Conservation (phyloP, 768 basidiomycete species). For the Boletus barrowsii region DNA sequence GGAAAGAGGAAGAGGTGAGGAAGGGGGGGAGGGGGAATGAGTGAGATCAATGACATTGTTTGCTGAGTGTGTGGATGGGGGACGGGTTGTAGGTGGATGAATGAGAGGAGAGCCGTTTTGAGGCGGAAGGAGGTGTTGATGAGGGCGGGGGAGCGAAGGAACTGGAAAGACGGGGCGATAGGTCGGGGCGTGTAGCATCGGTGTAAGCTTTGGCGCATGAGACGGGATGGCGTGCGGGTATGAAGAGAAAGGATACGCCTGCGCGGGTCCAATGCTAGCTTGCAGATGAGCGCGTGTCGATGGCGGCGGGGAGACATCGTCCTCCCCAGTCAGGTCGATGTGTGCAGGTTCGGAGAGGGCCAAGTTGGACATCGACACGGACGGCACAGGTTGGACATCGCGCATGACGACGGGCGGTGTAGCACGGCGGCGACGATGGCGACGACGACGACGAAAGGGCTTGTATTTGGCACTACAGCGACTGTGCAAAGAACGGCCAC, state of each 20-base stretch:
- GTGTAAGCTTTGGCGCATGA: slow-evolving; percentile 25
- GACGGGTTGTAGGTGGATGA: slow-evolving; percentile 16
- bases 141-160: slow-evolving; percentile 31
- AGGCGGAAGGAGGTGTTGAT: slow-evolving; percentile 20
- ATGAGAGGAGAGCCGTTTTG: slow-evolving; percentile 26
- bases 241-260: slow-evolving; percentile 21
- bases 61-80: slow-evolving; percentile 26
- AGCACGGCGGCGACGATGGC: background rate
- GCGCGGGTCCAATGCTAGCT: slow-evolving; percentile 42
- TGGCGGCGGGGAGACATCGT: slow-evolving; percentile 43
- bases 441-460: background rate
- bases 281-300: slow-evolving; percentile 31
- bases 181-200: slow-evolving; percentile 22
- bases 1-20: slow-evolving; percentile 31
- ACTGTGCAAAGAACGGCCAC: slow-evolving; percentile 18
- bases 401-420: slow-evolving; percentile 20
- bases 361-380: slow-evolving; percentile 35
- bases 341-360: slow-evolving; percentile 45
- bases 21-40: slow-evolving; percentile 54
- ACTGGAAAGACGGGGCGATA: slow-evolving; percentile 55
- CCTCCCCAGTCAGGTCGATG: slow-evolving; percentile 72
- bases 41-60: slow-evolving; percentile 77
- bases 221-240: slow-evolving; percentile 24
- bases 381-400: slow-evolving; percentile 26
- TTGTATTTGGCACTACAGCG: background rate